Evolutionary conservation across 1,284 basidiomycete species (phyloP).

Genomic region (Melampsora larici-populina): DNA sequence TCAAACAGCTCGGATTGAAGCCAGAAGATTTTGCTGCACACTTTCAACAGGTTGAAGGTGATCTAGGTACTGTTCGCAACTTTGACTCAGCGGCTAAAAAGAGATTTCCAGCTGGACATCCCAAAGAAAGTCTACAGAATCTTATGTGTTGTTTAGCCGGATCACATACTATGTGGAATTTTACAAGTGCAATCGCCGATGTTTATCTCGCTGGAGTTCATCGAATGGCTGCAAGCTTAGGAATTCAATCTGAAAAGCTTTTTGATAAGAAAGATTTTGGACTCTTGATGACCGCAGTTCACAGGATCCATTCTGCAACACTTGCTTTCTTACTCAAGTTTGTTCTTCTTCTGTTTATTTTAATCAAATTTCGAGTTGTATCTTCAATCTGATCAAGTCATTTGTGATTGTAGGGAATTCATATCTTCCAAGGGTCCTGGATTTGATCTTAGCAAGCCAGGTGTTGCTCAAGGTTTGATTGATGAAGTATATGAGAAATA

Average conservation of each 20-base stretch:
- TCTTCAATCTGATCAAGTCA: neutral
- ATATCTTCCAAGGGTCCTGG: neutral
- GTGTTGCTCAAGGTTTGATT: neutral
- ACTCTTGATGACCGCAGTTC: neutral
- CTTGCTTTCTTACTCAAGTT: too few species aligned
- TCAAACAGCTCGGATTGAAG: neutral
- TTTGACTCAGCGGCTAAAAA: too few species aligned
- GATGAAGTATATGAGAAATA: neutral
- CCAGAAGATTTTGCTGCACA: neutral
- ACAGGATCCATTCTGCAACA: constrained; percentile 1
- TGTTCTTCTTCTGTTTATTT: neutral
- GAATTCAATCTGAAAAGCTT: neutral
- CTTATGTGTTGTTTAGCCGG: neutral
- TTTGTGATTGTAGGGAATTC: neutral
- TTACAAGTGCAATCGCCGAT: neutral
- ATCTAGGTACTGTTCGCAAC: too few species aligned
- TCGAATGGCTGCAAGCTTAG: neutral
- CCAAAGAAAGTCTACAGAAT: neutral
- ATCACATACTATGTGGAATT: neutral
- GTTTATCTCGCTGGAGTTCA: neutral
- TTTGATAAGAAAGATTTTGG: constrained; percentile 1
- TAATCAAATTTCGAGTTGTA: neutral
- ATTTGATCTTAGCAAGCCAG: neutral
- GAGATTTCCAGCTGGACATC: too few species aligned
- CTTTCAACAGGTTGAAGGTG: neutral